Evolutionary conservation across 805 yeast genomes (phyloP).

Genomic region (Candida jianshihensis): DNA sequence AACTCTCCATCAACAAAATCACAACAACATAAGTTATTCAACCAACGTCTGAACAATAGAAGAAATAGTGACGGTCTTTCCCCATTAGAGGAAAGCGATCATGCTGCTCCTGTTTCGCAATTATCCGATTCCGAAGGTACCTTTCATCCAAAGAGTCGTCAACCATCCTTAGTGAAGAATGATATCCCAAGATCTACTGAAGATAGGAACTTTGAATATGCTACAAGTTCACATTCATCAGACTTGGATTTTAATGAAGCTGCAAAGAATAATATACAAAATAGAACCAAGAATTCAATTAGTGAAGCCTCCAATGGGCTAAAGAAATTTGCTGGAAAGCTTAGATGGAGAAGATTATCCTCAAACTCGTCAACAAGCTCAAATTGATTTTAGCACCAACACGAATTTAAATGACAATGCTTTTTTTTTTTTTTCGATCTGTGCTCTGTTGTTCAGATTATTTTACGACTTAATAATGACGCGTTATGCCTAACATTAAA

Average conservation of each 20-base stretch:
- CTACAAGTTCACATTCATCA: slow-evolving; percentile 2
- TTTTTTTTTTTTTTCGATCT: too few species aligned
- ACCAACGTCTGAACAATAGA: slow-evolving; percentile 2
- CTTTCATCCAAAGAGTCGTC: not conserved
- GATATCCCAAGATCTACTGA: slow-evolving; percentile 3
- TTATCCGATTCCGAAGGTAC: slow-evolving; percentile 8
- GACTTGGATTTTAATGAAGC: not conserved
- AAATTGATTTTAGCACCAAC: not conserved
- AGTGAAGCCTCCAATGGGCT: slow-evolving; percentile 16
- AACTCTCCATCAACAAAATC: not conserved
- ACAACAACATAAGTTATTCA: not conserved
- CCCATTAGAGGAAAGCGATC: slow-evolving; percentile 12
- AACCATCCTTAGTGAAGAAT: not conserved
- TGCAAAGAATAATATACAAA: too few species aligned
- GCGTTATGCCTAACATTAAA: too few species aligned
- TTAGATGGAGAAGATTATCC: slow-evolving; percentile 24
- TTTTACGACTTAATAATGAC: too few species aligned
- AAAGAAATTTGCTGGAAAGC: slow-evolving; percentile 22
- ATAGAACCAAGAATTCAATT: slow-evolving; percentile 4
- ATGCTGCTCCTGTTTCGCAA: slow-evolving; percentile 14
- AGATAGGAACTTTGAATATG: not conserved
- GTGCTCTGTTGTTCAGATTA: too few species aligned
- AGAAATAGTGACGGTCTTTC: slow-evolving; percentile 14
- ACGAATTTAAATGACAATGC: too few species aligned
- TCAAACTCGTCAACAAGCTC: slow-evolving; percentile 19